Percentiles rank a stretch among this genome's conserved stretches.
Evolutionary conservation across 768 basidiomycete species (phyloP).

Genomic region (Tricholoma saponaceum): DNA sequence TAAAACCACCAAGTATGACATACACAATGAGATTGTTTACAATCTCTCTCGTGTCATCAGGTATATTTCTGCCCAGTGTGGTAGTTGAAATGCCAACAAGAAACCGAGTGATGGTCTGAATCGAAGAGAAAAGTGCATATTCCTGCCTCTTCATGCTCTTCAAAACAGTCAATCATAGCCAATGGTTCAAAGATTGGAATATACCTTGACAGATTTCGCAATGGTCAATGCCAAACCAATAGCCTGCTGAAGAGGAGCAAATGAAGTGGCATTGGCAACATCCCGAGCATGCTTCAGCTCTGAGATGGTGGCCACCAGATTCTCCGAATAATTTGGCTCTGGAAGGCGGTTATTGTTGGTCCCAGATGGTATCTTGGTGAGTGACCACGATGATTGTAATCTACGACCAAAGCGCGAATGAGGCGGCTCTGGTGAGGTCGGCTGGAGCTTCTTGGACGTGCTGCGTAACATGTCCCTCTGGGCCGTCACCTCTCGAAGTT

Average conservation of each 20-base stretch:
- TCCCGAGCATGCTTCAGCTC: background rate
- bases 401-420: background rate
- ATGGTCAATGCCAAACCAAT: background rate
- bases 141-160: conserved; percentile 1
- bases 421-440: background rate
- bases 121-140: background rate
- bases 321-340: background rate
- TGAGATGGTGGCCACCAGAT: background rate
- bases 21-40: conserved; percentile 1
- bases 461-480: background rate
- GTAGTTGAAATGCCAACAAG: background rate
- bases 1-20: background rate
- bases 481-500: background rate
- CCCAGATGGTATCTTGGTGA: background rate
- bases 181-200: background rate
- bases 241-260: background rate
- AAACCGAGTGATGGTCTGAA: background rate
- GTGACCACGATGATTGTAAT: background rate
- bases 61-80: background rate
- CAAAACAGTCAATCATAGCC: background rate
- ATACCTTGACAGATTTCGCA: conserved; percentile 3
- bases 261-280: background rate
- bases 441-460: background rate
- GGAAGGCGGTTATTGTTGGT: background rate
- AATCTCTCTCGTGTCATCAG: background rate